phyloP scores from a whole-genome alignment of 108 stramenopile species.

The Nitzschia sp. region DNA sequence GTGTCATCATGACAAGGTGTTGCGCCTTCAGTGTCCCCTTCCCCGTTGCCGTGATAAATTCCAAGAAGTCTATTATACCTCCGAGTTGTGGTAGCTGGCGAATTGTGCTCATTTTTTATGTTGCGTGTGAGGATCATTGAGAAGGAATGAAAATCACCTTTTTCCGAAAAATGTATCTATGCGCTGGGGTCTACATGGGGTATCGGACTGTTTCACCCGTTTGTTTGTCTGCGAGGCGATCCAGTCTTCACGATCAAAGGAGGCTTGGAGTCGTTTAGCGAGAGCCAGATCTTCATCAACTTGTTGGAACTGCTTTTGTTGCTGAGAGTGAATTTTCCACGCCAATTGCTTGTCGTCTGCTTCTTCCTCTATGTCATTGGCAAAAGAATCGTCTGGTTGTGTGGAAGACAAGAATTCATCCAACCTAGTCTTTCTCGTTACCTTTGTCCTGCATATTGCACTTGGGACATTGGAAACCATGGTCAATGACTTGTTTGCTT shows the following conservation, averaged over 20 bases:
- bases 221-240: no score
- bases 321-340: background rate
- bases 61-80: no score
- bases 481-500: background rate
- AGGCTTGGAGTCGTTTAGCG: constrained; percentile 65
- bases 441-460: background rate
- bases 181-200: no score
- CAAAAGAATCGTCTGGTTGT: constrained; percentile 1
- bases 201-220: no score
- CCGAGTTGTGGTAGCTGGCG: no score
- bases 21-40: no score
- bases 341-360: background rate
- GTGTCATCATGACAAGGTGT: no score
- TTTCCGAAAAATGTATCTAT: no score
- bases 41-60: no score
- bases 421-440: background rate
- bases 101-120: no score
- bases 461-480: background rate
- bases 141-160: no score
- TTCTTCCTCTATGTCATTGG: background rate
- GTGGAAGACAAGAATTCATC: background rate
- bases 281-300: constrained; percentile 55
- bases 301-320: constrained; percentile 6
- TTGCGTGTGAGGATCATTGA: no score
- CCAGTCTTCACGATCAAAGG: constrained; percentile 49